Evolutionary conservation across 1,284 basidiomycete species (phyloP).

Genomic region (Pseudozyma sp.): DNA sequence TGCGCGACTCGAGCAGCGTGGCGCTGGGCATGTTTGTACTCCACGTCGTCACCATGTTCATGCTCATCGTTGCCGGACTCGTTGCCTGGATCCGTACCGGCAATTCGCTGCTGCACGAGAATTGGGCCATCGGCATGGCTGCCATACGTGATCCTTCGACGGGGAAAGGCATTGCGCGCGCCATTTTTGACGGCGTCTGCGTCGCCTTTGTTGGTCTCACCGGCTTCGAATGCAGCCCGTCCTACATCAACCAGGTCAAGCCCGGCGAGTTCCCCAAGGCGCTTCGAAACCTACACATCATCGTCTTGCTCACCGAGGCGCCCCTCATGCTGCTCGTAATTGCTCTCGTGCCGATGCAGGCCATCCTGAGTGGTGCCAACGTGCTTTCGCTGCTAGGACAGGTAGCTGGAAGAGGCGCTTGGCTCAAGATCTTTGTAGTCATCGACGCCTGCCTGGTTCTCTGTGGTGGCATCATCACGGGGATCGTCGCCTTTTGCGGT

Average conservation of each 20-base stretch:
- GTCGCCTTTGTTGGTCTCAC: slow-evolving; percentile 59
- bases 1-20: slow-evolving; percentile 50
- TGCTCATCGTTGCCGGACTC: slow-evolving; percentile 52
- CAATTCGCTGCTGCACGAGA: slow-evolving; percentile 31
- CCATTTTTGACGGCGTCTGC: slow-evolving; percentile 52
- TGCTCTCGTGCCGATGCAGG: slow-evolving; percentile 39
- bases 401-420: slow-evolving; percentile 34
- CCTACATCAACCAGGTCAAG: slow-evolving; percentile 54
- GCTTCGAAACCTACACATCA: slow-evolving; percentile 50
- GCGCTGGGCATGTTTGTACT: slow-evolving; percentile 53
- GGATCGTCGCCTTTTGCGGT: slow-evolving; percentile 46
- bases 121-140: slow-evolving; percentile 46
- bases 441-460: slow-evolving; percentile 55
- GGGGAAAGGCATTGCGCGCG: slow-evolving; percentile 41
- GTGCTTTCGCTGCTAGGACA: slow-evolving; percentile 45
- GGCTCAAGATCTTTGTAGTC: slow-evolving; percentile 52
- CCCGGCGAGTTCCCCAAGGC: slow-evolving; percentile 48
- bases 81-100: slow-evolving; percentile 47
- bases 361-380: slow-evolving; percentile 41
- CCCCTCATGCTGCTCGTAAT: slow-evolving; percentile 53
- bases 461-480: slow-evolving; percentile 58
- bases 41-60: slow-evolving; percentile 51
- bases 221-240: slow-evolving; percentile 55
- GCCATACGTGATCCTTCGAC: slow-evolving; percentile 12
- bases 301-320: slow-evolving; percentile 48